Evolutionary conservation across 805 yeast genomes (phyloP).

Genomic region (Schwanniomyces occidentalis): DNA sequence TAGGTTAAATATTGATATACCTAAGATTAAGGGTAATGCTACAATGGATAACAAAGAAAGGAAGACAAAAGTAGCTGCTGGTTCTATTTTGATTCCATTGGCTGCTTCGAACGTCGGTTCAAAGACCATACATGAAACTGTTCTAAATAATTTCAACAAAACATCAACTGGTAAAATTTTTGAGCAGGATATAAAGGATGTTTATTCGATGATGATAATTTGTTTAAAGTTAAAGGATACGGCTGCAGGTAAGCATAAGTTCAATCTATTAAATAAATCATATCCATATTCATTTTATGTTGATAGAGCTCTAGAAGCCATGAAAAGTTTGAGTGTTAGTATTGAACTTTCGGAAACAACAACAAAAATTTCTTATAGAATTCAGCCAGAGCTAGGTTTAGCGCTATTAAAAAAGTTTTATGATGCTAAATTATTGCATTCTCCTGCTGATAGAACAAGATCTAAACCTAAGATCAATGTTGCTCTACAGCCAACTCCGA

Average conservation of each 20-base stretch:
- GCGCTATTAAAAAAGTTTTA: constrained; percentile 52
- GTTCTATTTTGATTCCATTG: too few species aligned
- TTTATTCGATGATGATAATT: constrained; percentile 52
- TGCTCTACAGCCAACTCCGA: constrained; percentile 82
- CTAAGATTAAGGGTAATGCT: too few species aligned
- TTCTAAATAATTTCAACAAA: constrained; percentile 45
- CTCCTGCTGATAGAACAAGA: constrained; percentile 73
- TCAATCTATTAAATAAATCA: constrained; percentile 26
- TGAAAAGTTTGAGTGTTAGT: constrained; percentile 50
- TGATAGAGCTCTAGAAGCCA: constrained; percentile 49
- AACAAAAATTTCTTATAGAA: constrained; percentile 54
- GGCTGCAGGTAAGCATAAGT: constrained; percentile 16
- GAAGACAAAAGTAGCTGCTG: too few species aligned
- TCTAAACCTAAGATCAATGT: constrained; percentile 41
- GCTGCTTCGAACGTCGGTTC: too few species aligned
- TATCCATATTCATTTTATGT: constrained; percentile 56
- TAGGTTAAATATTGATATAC: too few species aligned
- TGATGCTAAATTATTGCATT: constrained; percentile 65
- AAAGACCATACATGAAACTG: constrained; percentile 40
- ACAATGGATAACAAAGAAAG: too few species aligned
- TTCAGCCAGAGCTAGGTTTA: constrained; percentile 50
- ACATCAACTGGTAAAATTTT: constrained; percentile 55
- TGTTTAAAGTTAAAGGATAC: constrained; percentile 32
- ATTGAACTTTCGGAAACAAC: constrained; percentile 51
- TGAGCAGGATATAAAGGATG: constrained; percentile 56